phyloP scores from a whole-genome alignment of 1,139 yeast species.

The Blastobotrys malaysiensis region DNA sequence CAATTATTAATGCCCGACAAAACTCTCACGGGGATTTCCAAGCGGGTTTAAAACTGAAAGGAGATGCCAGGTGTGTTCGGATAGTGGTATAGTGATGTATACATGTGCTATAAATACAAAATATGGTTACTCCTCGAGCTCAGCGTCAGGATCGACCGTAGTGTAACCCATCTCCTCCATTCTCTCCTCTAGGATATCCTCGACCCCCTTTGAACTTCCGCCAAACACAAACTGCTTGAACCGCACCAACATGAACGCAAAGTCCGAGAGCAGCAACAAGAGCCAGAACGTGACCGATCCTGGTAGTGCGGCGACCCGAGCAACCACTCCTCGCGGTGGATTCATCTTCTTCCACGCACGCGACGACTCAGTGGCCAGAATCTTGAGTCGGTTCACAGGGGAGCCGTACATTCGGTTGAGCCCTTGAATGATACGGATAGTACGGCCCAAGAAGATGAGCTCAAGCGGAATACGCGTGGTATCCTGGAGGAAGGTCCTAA shows the following conservation, averaged over 20 bases:
- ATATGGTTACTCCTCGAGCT: not conserved
- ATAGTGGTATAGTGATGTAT: no score
- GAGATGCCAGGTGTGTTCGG: no score
- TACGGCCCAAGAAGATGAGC: conserved; percentile 58
- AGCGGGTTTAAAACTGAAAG: no score
- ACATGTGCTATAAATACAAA: not conserved
- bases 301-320: conserved; percentile 16
- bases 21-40: no score
- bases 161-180: conserved; percentile 10
- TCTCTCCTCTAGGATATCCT: conserved; percentile 14
- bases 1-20: no score
- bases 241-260: conserved; percentile 41
- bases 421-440: conserved; percentile 71
- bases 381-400: conserved; percentile 65
- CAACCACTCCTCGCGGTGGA: not conserved
- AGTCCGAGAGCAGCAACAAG: conserved; percentile 41
- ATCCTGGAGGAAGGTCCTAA: conserved; percentile 52
- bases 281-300: conserved; percentile 37
- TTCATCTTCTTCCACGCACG: conserved; percentile 3
- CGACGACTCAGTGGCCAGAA: conserved; percentile 53
- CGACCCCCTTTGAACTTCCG: conserved; percentile 7
- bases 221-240: conserved; percentile 35
- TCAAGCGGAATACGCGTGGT: conserved; percentile 62
- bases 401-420: conserved; percentile 61
- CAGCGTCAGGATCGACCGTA: not conserved